Conservation (phyloP, 73 alveolate species). For the Paramecium tetraurelia region DNA sequence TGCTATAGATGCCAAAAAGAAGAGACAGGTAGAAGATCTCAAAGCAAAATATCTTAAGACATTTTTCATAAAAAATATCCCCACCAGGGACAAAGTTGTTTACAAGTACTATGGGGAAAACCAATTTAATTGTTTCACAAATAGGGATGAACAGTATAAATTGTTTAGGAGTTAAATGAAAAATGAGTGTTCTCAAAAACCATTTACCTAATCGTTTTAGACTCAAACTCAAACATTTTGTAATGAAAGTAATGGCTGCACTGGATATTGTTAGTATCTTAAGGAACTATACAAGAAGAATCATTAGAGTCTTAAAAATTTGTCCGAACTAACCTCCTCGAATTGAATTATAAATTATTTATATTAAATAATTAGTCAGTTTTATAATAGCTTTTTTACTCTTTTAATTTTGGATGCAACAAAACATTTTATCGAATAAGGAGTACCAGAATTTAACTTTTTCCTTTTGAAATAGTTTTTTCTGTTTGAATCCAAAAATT, state of each 20-base stretch:
- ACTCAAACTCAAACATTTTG: neutral
- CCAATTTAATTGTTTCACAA: neutral
- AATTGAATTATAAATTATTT: neutral
- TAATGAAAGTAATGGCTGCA: neutral
- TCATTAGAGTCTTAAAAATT: neutral
- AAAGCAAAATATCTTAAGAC: slow-evolving; percentile 8
- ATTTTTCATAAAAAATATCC: slow-evolving; percentile 19
- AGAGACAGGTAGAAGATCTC: slow-evolving; percentile 16
- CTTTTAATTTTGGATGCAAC: slow-evolving; percentile 25
- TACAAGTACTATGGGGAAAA: neutral
- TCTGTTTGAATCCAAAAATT: neutral
- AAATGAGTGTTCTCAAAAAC: neutral
- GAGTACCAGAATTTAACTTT: neutral
- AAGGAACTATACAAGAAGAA: neutral
- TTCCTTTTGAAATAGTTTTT: neutral
- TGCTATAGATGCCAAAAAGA: slow-evolving; percentile 43
- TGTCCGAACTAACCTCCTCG: neutral
- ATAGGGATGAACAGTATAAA: neutral
- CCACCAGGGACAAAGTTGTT: neutral
- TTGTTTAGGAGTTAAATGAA: neutral
- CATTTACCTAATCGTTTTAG: neutral
- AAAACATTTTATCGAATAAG: slow-evolving; percentile 1
- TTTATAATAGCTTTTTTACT: neutral
- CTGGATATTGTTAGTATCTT: slow-evolving; percentile 4
- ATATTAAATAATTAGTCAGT: neutral